Conservation (phyloP, 805 yeast genomes). For the Zygoascus bituminiphila region DNA sequence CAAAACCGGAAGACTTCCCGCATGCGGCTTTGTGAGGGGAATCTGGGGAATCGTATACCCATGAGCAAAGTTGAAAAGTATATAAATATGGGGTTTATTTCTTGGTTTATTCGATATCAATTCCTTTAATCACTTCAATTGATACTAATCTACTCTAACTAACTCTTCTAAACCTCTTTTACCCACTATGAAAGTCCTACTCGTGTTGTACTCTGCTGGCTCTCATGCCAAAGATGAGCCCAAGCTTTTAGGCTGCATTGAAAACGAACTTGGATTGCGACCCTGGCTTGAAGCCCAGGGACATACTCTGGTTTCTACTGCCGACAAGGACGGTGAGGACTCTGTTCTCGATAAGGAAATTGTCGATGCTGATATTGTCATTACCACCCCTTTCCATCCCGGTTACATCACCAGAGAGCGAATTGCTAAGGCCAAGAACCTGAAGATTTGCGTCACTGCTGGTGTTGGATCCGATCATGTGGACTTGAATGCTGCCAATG, state of each 20-base stretch:
- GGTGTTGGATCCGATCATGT: constrained; percentile 83
- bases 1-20: not conserved
- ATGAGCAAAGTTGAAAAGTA: too few species aligned
- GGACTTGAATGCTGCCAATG: constrained; percentile 61
- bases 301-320: constrained; percentile 56
- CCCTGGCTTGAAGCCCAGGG: constrained; percentile 58
- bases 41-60: not conserved
- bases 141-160: too few species aligned
- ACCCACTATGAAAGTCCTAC: constrained; percentile 35
- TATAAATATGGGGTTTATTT: not conserved
- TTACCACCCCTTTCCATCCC: constrained; percentile 80
- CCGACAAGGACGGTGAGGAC: constrained; percentile 56
- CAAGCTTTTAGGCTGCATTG: constrained; percentile 58
- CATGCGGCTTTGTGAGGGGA: not conserved
- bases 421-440: constrained; percentile 55
- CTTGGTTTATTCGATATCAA: not conserved
- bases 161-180: too few species aligned
- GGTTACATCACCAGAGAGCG: constrained; percentile 64
- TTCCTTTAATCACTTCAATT: too few species aligned
- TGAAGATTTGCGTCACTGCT: constrained; percentile 66
- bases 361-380: constrained; percentile 65
- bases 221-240: constrained; percentile 53
- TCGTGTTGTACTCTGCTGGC: constrained; percentile 53
- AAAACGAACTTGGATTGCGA: constrained; percentile 67
- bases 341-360: constrained; percentile 56